Evolutionary conservation across 805 yeast genomes (phyloP).

Genomic region (Wickerhamomyces tratensis): DNA sequence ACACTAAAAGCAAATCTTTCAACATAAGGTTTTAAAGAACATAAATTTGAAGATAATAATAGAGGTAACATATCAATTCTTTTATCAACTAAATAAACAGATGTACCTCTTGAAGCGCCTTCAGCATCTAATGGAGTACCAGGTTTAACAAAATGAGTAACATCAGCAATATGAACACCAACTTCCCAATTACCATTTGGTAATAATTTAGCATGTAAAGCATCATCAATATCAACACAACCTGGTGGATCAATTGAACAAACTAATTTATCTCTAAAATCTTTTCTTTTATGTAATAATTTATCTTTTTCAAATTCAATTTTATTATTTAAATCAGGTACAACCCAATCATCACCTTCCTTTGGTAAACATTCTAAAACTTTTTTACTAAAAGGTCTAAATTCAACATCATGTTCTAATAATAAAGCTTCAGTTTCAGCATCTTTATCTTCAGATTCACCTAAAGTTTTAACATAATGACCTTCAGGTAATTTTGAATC

Average conservation of each 20-base stretch:
- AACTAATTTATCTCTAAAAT: conserved; percentile 78
- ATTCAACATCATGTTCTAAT: conserved; percentile 93
- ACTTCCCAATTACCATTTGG: conserved; percentile 95
- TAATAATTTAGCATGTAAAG: conserved; percentile 74
- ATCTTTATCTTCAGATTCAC: conserved; percentile 82
- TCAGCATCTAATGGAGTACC: conserved; percentile 87
- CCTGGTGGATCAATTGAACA: conserved; percentile 98
- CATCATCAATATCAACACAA: conserved; percentile 98
- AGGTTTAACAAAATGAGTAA: conserved; percentile 92
- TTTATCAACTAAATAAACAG: conserved; percentile 93
- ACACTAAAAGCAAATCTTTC: conserved; percentile 95
- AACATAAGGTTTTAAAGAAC: conserved; percentile 91
- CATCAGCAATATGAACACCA: conserved; percentile 99
- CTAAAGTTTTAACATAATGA: conserved; percentile 84
- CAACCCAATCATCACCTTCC: conserved; percentile 92
- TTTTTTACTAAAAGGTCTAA: conserved; percentile 87
- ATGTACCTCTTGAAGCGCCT: conserved; percentile 96
- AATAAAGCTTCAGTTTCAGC: conserved; percentile 95
- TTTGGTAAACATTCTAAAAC: conserved; percentile 87
- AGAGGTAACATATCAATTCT: conserved; percentile 98
- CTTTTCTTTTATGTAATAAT: conserved; percentile 52
- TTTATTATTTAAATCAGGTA: conserved; percentile 52
- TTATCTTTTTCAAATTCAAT: conserved; percentile 42
- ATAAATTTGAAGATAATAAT: conserved; percentile 88
- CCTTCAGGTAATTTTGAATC: conserved; percentile 85